phyloP scores from a whole-genome alignment of 768 basidiomycete genomes.

The Grammothele lineata region DNA sequence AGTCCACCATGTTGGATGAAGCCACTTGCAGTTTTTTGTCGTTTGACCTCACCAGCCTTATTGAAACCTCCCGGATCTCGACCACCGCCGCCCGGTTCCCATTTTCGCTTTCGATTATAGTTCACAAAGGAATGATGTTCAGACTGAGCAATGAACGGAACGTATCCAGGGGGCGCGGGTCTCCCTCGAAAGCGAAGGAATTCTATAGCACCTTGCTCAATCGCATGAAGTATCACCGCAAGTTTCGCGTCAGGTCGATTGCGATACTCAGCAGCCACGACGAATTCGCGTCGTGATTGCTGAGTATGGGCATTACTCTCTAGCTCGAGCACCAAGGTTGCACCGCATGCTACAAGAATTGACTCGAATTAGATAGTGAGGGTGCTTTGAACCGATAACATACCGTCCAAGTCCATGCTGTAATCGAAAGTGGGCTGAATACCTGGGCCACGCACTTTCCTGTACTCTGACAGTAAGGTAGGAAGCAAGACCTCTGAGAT shows the following conservation, averaged over 20 bases:
- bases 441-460: slow-evolving; percentile 33
- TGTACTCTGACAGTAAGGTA: slow-evolving; percentile 40
- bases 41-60: no score
- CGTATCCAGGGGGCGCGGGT: slow-evolving; percentile 38
- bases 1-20: no score
- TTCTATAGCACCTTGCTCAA: slow-evolving; percentile 53
- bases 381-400: slow-evolving; percentile 4
- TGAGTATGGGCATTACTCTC: slow-evolving; percentile 28
- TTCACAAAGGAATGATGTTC: slow-evolving; percentile 5
- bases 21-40: no score
- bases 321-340: slow-evolving; percentile 41
- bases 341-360: slow-evolving; percentile 46
- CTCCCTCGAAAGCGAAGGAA: slow-evolving; percentile 52
- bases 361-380: neutral
- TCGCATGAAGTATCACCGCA: slow-evolving; percentile 50
- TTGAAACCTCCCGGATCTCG: no score
- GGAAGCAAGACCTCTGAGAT: slow-evolving; percentile 44
- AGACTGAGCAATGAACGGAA: slow-evolving; percentile 4
- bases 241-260: slow-evolving; percentile 59
- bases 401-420: slow-evolving; percentile 49
- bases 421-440: slow-evolving; percentile 39
- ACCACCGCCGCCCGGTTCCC: no score
- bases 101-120: no score
- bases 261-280: slow-evolving; percentile 46
- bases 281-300: slow-evolving; percentile 38